Percentiles rank a stretch among this genome's conserved stretches.
Conservation (phyloP, 345 rosid genomes). For the Orychophragmus violaceus region DNA sequence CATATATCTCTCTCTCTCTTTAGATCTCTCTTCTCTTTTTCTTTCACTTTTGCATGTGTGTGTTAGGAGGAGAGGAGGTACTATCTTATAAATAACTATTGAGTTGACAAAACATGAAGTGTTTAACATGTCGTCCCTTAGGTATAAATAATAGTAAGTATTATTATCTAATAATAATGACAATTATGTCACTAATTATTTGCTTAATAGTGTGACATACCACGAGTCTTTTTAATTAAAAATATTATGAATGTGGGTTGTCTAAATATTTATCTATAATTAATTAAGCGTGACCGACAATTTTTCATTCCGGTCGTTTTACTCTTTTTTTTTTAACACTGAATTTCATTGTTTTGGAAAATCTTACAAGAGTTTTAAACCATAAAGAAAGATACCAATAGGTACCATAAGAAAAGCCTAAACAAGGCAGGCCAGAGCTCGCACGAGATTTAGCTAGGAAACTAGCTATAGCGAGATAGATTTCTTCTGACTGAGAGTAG, state of each 20-base stretch:
- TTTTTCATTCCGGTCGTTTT: no score
- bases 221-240: neutral
- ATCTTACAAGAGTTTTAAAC: no score
- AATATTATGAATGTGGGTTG: neutral
- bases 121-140: constrained; percentile 4
- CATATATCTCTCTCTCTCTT: neutral
- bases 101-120: constrained; percentile 14
- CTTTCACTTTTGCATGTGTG: neutral
- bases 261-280: neutral
- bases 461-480: no score
- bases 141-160: neutral
- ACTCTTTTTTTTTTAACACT: no score
- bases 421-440: no score
- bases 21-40: neutral
- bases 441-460: no score
- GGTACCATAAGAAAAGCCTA: no score
- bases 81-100: neutral
- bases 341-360: no score
- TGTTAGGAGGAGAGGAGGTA: neutral
- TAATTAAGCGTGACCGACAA: neutral
- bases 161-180: neutral
- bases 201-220: neutral
- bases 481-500: no score
- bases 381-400: no score
- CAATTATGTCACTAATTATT: neutral